These are phyloP conservation scores for Cladophialophora exuberans DNA, from an alignment of 2,329 filamentous ascomycete species.

Conservation along the genomic window DNA sequence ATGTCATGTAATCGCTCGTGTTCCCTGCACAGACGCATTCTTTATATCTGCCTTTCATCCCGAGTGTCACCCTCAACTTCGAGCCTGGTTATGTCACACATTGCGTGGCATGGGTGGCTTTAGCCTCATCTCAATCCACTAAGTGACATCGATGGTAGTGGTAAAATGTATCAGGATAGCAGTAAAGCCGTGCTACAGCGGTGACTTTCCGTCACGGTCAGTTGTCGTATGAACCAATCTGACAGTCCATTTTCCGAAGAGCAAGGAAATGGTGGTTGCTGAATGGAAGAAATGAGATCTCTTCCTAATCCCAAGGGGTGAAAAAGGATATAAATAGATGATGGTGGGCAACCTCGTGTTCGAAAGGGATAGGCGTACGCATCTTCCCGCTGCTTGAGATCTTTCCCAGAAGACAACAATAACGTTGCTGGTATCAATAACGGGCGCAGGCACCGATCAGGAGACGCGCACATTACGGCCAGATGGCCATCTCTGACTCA, in stretches of 20 bases:
- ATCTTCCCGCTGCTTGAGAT: no score
- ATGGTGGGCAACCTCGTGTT: no score
- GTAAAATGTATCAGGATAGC: background rate
- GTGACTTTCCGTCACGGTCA: background rate
- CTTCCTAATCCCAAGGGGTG: no score
- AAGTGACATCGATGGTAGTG: background rate
- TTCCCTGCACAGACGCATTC: background rate
- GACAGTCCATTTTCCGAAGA: slow-evolving; percentile 1
- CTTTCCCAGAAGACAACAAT: no score
- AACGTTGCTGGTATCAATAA: no score
- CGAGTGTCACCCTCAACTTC: background rate
- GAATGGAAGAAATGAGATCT: no score
- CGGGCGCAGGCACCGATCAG: no score
- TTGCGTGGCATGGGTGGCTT: slow-evolving; percentile 12
- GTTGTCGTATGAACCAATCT: slow-evolving; percentile 1
- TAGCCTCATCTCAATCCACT: background rate
- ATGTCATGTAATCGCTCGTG: background rate
- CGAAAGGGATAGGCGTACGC: no score
- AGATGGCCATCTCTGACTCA: no score
- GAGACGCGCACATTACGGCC: no score
- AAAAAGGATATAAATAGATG: no score
- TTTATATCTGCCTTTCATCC: background rate
- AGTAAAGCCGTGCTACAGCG: background rate
- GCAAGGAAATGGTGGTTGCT: no score
- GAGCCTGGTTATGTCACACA: background rate